phyloP scores from a whole-genome alignment of 2,329 filamentous ascomycete species.

The Fusarium buxicola region DNA sequence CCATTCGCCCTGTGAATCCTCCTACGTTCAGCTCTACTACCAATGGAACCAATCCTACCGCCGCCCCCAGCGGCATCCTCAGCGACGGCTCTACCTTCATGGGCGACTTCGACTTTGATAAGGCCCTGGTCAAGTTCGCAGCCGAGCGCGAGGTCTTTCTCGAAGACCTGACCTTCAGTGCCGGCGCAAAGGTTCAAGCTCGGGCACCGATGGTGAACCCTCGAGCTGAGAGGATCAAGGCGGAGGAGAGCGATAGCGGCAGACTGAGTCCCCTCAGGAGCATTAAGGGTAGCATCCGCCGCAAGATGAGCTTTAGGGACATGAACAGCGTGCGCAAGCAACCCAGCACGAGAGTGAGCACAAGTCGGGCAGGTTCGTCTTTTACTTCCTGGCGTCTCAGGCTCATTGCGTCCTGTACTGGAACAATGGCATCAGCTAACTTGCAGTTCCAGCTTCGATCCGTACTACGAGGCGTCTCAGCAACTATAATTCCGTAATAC shows the following conservation, averaged over 20 bases:
- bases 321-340: conserved; percentile 96
- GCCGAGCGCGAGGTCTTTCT: conserved; percentile 94
- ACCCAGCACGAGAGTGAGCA: conserved; percentile 75
- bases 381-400: background rate
- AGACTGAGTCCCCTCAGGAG: conserved; percentile 67
- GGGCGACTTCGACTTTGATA: conserved; percentile 90
- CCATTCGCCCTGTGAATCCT: conserved; percentile 63
- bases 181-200: conserved; percentile 79
- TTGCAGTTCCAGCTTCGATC: conserved; percentile 60
- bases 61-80: conserved; percentile 39
- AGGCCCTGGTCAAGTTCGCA: conserved; percentile 92
- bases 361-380: conserved; percentile 49
- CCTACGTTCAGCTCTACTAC: conserved; percentile 44
- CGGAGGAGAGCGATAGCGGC: conserved; percentile 72
- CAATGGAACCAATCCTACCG: conserved; percentile 34
- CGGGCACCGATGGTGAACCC: conserved; percentile 80
- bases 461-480: conserved; percentile 90
- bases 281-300: conserved; percentile 86
- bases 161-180: conserved; percentile 89
- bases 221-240: conserved; percentile 83
- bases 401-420: background rate
- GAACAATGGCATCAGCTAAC: conserved; percentile 44
- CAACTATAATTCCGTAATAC: conserved; percentile 98
- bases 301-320: conserved; percentile 91
- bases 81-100: conserved; percentile 54